These are phyloP conservation scores for Escallonia herrerae DNA, from an alignment of 129 eudicot species.

Conservation along the genomic window DNA sequence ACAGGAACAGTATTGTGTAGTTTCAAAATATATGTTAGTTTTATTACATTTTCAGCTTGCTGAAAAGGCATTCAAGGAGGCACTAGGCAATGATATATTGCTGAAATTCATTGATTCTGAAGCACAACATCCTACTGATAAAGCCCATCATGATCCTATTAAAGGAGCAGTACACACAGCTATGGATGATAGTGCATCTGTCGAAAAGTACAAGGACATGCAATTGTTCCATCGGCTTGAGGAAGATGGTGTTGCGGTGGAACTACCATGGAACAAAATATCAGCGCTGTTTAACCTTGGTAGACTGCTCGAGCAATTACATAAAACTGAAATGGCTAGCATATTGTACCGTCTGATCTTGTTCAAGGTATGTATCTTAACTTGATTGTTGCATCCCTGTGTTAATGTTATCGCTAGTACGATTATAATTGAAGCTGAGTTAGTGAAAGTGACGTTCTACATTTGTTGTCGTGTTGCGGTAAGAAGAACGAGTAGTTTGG, in stretches of 20 bases:
- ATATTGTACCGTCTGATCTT: conserved; percentile 75
- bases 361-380: conserved; percentile 52
- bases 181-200: conserved; percentile 54
- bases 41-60: conserved; percentile 55
- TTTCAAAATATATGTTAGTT: too few species aligned
- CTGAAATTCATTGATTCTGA: conserved; percentile 36
- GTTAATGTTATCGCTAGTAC: too few species aligned
- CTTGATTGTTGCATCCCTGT: background rate
- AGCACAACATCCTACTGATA: conserved; percentile 5
- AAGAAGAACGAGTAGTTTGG: too few species aligned
- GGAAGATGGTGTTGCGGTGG: conserved; percentile 62
- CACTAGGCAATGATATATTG: conserved; percentile 96
- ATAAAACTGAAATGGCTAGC: conserved; percentile 67
- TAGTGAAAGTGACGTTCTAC: too few species aligned
- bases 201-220: conserved; percentile 57
- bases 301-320: conserved; percentile 69
- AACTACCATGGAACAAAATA: conserved; percentile 81
- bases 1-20: too few species aligned
- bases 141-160: conserved; percentile 32
- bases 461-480: too few species aligned
- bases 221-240: conserved; percentile 66
- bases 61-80: conserved; percentile 64
- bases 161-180: conserved; percentile 34
- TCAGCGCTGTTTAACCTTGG: conserved; percentile 71
- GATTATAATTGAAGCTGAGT: too few species aligned